Evolutionary conservation across 75 land plant species (phyloP).

Genomic region (Pinus tabuliformis): DNA sequence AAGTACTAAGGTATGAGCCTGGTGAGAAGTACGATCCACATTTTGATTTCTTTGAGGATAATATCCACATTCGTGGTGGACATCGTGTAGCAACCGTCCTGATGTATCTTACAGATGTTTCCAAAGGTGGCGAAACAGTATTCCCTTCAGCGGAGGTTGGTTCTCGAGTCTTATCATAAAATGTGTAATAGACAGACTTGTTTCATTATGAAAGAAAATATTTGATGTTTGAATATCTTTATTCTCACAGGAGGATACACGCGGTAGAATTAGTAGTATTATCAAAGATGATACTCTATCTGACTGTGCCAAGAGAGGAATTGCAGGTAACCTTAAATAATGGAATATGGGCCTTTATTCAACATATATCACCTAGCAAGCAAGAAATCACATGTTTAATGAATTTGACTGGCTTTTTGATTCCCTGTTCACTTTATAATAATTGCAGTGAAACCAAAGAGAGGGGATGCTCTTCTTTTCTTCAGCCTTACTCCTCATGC

Average conservation of each 20-base stretch:
- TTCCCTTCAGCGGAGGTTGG: slow-evolving; percentile 45
- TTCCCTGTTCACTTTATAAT: not conserved
- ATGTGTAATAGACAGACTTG: not conserved
- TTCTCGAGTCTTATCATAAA: not conserved
- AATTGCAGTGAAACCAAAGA: slow-evolving; percentile 59
- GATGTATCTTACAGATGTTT: slow-evolving; percentile 26
- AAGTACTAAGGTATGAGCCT: slow-evolving; percentile 42
- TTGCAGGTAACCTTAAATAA: slow-evolving; percentile 16
- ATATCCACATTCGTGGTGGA: slow-evolving; percentile 36
- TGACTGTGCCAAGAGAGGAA: no score
- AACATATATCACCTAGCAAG: not conserved
- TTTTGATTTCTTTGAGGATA: slow-evolving; percentile 47
- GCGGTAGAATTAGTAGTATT: not conserved
- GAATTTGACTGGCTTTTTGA: not conserved
- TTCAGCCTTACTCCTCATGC: slow-evolving; percentile 75
- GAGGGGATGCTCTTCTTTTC: slow-evolving; percentile 84
- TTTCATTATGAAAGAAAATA: not conserved
- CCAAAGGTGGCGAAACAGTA: slow-evolving; percentile 53
- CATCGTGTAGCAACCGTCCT: slow-evolving; percentile 53
- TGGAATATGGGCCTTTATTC: slow-evolving; percentile 11
- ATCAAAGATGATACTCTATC: slow-evolving; percentile 36
- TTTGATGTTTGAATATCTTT: slow-evolving; percentile 4
- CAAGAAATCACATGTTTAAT: not conserved
- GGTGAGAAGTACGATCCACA: slow-evolving; percentile 65
- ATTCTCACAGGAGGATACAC: no score